Base-by-base conservation (phyloP, 208 protist genomes). In the Trypanosomatidae sp. region DNA sequence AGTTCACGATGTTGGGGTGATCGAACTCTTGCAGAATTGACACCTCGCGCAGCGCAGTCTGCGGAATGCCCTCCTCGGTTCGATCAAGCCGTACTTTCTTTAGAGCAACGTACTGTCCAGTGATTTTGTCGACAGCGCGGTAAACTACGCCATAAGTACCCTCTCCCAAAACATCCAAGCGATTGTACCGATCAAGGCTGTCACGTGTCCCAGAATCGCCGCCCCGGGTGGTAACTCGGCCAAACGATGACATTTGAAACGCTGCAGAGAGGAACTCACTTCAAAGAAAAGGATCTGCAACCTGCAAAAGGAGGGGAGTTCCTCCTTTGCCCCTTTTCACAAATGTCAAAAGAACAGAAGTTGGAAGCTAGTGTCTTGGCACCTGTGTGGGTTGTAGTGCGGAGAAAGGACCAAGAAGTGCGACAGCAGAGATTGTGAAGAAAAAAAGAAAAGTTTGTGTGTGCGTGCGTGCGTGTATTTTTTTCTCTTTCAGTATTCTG, bases 11-110 rank as follows among this genome's bases (percentile, higher is more conserved):
- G 74, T 99, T 99, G 0, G 94, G 90, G 71, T 99, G 98, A 59
- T 98, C 87, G 41, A 99, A 80, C 82, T 99, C 97, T 70, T 99
- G 98, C 41, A 99, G 84, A 22, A 99, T 89, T 3, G 98, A 99
- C 25, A 99, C 98, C 82, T 99, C 99, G 49, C 98, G 87, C 58
- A 99, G 96, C 7, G 98, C 96, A 9, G 98, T 99, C 25, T 94
- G 90, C 8, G 98, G 98, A 62, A 99, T 98, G 13, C 98, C 98
- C 64, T 99, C 99, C 66, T 99, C 98, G n/a, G 98, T 98, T 30
- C 93, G 87, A 71, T 99, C 98, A 1, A 99, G 77, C 36, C 97
- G 87, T 43, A 99, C 98, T 69, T 99, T 99, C 78, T 99, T 99
- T 10, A 99, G 71, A 0, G 99, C 99, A 6, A 99, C 95, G 52